Conservation (phyloP, 2,329 filamentous ascomycete genomes). For the Seiridium cupressi region DNA sequence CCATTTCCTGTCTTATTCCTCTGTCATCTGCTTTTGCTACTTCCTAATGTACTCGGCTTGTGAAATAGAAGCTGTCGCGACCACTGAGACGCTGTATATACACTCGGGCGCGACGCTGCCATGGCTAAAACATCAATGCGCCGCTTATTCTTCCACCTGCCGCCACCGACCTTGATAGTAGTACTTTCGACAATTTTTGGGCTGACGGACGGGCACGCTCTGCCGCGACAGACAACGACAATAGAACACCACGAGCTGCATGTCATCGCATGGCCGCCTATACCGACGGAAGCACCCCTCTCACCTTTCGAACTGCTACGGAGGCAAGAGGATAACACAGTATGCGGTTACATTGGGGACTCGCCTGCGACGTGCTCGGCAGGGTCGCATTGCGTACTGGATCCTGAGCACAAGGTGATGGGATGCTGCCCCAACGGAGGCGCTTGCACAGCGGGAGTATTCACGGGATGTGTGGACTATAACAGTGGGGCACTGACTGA, state of each 20-base stretch:
- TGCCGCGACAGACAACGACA: constrained; percentile 39
- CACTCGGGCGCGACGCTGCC: constrained; percentile 12
- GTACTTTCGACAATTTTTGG: constrained; percentile 31
- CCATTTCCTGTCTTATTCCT: constrained; percentile 14
- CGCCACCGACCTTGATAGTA: constrained; percentile 31
- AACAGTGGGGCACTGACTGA: constrained; percentile 48
- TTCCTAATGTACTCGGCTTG: constrained; percentile 12
- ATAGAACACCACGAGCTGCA: constrained; percentile 33
- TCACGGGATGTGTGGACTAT: constrained; percentile 54
- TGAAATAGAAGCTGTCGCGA: constrained; percentile 8
- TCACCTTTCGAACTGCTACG: constrained; percentile 33
- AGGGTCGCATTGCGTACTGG: constrained; percentile 58
- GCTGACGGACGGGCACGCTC: constrained; percentile 32
- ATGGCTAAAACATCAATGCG: constrained; percentile 27
- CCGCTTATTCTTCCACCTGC: constrained; percentile 33
- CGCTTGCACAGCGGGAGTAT: constrained; percentile 53
- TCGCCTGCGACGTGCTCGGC: constrained; percentile 56
- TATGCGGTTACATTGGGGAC: constrained; percentile 56
- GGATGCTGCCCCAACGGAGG: constrained; percentile 56
- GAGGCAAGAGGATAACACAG: constrained; percentile 46
- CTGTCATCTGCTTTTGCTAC: constrained; percentile 1
- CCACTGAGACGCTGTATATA: background rate
- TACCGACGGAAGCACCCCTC: constrained; percentile 39
- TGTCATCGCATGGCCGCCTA: constrained; percentile 36
- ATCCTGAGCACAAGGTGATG: constrained; percentile 45